Percentiles rank a stretch among this genome's conserved stretches.
phyloP scores from a whole-genome alignment of 2,329 filamentous ascomycete species.

The Xylariaceae sp. region DNA sequence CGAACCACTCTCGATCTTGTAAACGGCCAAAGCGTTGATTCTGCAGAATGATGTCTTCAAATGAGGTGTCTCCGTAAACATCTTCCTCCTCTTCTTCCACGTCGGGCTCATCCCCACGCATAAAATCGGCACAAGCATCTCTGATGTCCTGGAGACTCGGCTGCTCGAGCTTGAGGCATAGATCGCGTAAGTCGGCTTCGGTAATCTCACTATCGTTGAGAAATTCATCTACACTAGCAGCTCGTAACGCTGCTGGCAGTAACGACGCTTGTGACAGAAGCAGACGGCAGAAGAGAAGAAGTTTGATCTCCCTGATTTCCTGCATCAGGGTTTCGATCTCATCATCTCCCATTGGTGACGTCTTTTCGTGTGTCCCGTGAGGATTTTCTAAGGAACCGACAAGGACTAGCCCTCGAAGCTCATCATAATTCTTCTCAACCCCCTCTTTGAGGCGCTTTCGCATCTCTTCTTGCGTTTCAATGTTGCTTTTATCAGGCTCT shows the following conservation, averaged over 20 bases:
- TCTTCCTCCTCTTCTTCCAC: slow-evolving; percentile 43
- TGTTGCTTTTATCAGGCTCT: slow-evolving; percentile 46
- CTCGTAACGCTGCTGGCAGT: slow-evolving; percentile 50
- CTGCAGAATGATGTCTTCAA: slow-evolving; percentile 37
- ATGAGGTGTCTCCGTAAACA: slow-evolving; percentile 33
- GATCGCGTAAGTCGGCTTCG: slow-evolving; percentile 50
- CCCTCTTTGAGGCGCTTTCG: slow-evolving; percentile 48
- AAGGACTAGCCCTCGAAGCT: slow-evolving; percentile 41
- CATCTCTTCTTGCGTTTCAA: slow-evolving; percentile 50
- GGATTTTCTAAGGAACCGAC: slow-evolving; percentile 43
- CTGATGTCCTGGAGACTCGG: slow-evolving; percentile 55
- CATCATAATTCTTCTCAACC: slow-evolving; percentile 43
- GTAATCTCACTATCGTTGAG: slow-evolving; percentile 49
- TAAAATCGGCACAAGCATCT: slow-evolving; percentile 57
- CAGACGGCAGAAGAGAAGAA: slow-evolving; percentile 54
- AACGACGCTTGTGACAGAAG: slow-evolving; percentile 52
- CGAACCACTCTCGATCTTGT: slow-evolving; percentile 27
- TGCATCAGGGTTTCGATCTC: slow-evolving; percentile 50
- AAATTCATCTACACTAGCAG: slow-evolving; percentile 52
- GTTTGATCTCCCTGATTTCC: slow-evolving; percentile 56
- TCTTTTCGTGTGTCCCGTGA: slow-evolving; percentile 38
- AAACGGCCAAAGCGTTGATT: slow-evolving; percentile 20
- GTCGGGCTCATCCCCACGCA: slow-evolving; percentile 44
- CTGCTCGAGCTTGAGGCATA: slow-evolving; percentile 54
- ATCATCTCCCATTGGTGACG: slow-evolving; percentile 47